A percentile compares a stretch with the other conserved stretches of the same genome.
These are phyloP conservation scores for Histomonas meleagridis DNA, from an alignment of 208 protist species.

Conservation along the genomic window DNA sequence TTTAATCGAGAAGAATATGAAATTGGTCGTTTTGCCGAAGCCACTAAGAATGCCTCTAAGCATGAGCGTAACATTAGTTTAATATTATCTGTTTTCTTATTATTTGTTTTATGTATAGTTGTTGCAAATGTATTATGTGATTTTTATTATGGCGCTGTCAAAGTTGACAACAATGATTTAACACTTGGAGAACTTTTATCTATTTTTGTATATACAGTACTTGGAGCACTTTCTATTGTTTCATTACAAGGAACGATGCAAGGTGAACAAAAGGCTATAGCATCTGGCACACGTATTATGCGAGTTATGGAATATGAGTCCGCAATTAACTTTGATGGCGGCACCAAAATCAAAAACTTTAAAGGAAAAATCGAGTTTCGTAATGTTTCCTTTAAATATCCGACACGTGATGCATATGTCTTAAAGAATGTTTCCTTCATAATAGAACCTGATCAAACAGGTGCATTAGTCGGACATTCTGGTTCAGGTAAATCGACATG, in stretches of 20 bases:
- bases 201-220: background rate
- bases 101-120: background rate
- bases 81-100: background rate
- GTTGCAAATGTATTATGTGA: too few relatives aligned
- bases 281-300: background rate
- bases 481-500: constrained; percentile 44
- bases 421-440: constrained; percentile 39
- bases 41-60: background rate
- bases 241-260: background rate
- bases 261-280: background rate
- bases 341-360: background rate
- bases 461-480: constrained; percentile 43
- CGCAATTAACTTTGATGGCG: background rate
- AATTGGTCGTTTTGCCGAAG: background rate
- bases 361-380: background rate
- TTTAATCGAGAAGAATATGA: background rate
- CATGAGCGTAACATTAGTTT: background rate
- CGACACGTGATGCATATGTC: background rate
- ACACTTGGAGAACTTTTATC: background rate
- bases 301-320: background rate
- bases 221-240: background rate
- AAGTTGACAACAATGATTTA: background rate
- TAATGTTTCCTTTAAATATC: constrained; percentile 2
- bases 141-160: background rate
- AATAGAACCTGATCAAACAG: constrained; percentile 35